Evolutionary conservation across 1,139 yeast genomes (phyloP).

Genomic region (Yarrowia galli): DNA sequence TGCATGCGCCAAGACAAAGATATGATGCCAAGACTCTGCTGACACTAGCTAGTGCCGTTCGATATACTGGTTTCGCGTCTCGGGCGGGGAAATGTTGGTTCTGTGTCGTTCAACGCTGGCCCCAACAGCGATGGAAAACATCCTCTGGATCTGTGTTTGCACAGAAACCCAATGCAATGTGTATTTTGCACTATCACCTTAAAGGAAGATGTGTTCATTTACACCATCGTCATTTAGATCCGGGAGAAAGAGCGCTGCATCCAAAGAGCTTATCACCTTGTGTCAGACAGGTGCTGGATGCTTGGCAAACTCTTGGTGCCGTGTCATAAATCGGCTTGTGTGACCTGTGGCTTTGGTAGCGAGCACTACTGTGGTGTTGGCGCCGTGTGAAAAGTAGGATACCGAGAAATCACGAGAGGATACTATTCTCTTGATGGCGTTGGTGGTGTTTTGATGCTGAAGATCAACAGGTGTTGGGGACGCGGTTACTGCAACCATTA

Average conservation of each 20-base stretch:
- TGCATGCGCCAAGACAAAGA: conserved; percentile 21
- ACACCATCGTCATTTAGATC: neutral
- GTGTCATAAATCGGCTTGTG: conserved; percentile 1
- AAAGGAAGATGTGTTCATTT: neutral
- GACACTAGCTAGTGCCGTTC: conserved; percentile 21
- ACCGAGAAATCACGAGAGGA: neutral
- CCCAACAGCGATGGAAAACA: too few species aligned
- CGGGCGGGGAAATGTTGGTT: too few species aligned
- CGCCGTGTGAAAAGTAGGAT: neutral
- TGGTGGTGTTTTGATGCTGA: neutral
- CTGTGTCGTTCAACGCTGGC: neutral
- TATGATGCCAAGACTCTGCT: conserved; percentile 9
- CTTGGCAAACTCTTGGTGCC: conserved; percentile 37
- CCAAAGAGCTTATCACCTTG: conserved; percentile 4
- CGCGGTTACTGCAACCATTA: neutral
- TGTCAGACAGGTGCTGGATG: neutral
- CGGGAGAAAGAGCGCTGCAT: neutral
- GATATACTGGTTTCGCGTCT: neutral
- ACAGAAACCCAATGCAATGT: conserved; percentile 12
- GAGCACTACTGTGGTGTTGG: neutral
- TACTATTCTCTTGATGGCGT: neutral
- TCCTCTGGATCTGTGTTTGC: neutral
- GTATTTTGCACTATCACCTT: neutral
- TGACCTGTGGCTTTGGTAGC: conserved; percentile 10
- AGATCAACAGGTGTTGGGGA: neutral